These are phyloP conservation scores for Aureobasidium pullulans DNA, from an alignment of 2,329 filamentous ascomycete genomes.

Conservation along the genomic window DNA sequence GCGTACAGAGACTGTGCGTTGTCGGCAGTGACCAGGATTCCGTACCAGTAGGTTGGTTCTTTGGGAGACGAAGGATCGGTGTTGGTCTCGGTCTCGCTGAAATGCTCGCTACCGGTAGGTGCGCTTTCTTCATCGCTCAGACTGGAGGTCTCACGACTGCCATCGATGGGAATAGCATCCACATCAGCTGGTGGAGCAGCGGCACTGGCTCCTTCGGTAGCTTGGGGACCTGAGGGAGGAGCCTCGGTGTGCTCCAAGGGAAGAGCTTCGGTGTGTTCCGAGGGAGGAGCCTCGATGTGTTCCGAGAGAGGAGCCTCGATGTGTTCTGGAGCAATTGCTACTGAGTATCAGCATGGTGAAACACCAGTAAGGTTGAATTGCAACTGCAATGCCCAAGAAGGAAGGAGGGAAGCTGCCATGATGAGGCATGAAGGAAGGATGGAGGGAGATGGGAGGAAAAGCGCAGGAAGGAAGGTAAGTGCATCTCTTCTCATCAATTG, in stretches of 20 bases:
- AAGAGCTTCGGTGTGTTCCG: too few species aligned
- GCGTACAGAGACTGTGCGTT: conserved; percentile 48
- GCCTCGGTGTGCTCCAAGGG: too few species aligned
- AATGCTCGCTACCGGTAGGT: background rate
- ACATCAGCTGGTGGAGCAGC: too few species aligned
- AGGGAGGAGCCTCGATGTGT: too few species aligned
- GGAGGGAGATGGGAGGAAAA: background rate
- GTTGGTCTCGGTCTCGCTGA: background rate
- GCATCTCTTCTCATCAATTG: background rate
- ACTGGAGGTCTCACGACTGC: too few species aligned
- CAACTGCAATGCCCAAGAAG: background rate
- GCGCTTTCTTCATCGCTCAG: too few species aligned
- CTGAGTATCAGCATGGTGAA: background rate
- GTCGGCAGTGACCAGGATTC: conserved; percentile 6
- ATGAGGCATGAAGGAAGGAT: background rate
- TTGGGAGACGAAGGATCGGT: background rate
- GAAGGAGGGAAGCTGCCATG: background rate
- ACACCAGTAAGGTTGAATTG: background rate
- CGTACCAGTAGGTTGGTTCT: background rate
- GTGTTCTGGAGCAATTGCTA: too few species aligned
- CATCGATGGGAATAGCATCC: too few species aligned
- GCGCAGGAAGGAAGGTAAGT: background rate
- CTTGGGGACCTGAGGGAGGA: too few species aligned
- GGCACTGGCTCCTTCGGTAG: too few species aligned
- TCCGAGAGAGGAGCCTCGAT: too few species aligned